Evolutionary conservation across 2,329 filamentous ascomycete species (phyloP).

Genomic region (Ramichloridium luteum): DNA sequence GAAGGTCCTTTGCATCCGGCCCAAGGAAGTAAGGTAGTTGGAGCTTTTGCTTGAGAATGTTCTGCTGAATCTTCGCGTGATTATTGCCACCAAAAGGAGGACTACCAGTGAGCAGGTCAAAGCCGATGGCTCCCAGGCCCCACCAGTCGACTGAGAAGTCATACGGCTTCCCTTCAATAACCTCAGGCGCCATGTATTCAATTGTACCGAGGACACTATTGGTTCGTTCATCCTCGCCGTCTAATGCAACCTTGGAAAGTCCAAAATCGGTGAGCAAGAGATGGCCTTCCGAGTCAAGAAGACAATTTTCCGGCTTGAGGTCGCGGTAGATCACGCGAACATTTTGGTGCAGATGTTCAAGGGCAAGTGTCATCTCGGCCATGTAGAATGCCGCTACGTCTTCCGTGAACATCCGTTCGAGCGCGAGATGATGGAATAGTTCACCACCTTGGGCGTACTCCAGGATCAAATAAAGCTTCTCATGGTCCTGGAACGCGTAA

Average conservation of each 20-base stretch:
- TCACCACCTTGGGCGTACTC: slow-evolving; percentile 97
- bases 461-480: slow-evolving; percentile 93
- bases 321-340: slow-evolving; percentile 94
- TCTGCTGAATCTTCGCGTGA: slow-evolving; percentile 88
- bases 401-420: slow-evolving; percentile 92
- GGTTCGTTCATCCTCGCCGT: slow-evolving; percentile 54
- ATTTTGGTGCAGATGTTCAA: slow-evolving; percentile 84
- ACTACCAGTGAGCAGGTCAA: slow-evolving; percentile 81
- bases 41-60: slow-evolving; percentile 88
- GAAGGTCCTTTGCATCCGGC: slow-evolving; percentile 83
- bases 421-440: slow-evolving; percentile 85
- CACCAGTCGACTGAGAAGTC: slow-evolving; percentile 97
- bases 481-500: slow-evolving; percentile 95
- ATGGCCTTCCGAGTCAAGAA: slow-evolving; percentile 82
- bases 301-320: slow-evolving; percentile 93
- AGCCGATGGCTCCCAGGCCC: slow-evolving; percentile 87
- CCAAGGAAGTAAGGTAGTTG: slow-evolving; percentile 80
- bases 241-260: slow-evolving; percentile 82
- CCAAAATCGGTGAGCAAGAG: slow-evolving; percentile 93
- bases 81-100: slow-evolving; percentile 87
- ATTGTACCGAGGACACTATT: slow-evolving; percentile 88
- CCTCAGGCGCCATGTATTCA: slow-evolving; percentile 98
- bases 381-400: slow-evolving; percentile 90
- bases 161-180: slow-evolving; percentile 77
- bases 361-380: slow-evolving; percentile 90